Evolutionary conservation across 805 yeast species (phyloP).

Genomic region (Myxozyma vanderwaltii): DNA sequence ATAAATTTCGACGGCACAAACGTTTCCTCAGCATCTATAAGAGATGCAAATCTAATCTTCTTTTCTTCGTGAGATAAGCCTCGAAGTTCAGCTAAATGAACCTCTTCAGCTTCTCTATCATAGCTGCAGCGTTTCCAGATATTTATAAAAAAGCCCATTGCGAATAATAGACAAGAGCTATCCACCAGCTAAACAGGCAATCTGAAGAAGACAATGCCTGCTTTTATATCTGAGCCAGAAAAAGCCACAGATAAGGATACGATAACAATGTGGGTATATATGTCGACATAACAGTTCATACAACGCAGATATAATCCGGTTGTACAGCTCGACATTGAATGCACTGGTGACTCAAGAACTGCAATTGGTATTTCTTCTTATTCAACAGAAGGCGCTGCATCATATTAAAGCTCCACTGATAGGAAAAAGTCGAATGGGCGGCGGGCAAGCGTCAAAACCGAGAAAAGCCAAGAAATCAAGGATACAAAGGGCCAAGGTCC

Average conservation of each 20-base stretch:
- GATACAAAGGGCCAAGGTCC: too few relatives aligned
- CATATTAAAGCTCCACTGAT: too few relatives aligned
- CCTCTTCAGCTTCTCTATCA: conserved; percentile 14
- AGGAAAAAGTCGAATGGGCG: too few relatives aligned
- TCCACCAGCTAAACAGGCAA: neutral
- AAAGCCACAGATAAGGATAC: neutral
- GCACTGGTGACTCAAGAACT: too few relatives aligned
- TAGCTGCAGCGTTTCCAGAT: conserved; percentile 44
- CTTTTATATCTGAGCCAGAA: neutral
- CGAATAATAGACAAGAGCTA: neutral
- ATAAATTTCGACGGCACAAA: neutral
- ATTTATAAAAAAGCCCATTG: conserved; percentile 42
- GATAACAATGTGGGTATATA: too few relatives aligned
- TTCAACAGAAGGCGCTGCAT: too few relatives aligned
- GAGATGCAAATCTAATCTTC: neutral
- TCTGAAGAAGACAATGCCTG: neutral
- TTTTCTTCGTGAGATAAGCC: conserved; percentile 6
- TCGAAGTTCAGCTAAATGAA: neutral
- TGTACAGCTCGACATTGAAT: too few relatives aligned
- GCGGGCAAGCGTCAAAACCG: too few relatives aligned
- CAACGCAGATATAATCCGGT: too few relatives aligned
- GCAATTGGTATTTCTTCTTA: too few relatives aligned
- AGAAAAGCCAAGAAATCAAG: too few relatives aligned
- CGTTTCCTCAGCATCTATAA: conserved; percentile 4
- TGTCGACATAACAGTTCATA: too few relatives aligned